A percentile compares a stretch with the other conserved stretches of the same genome.
Conservation (phyloP, 257 asterid species). For the Schizonepeta tenuifolia region DNA sequence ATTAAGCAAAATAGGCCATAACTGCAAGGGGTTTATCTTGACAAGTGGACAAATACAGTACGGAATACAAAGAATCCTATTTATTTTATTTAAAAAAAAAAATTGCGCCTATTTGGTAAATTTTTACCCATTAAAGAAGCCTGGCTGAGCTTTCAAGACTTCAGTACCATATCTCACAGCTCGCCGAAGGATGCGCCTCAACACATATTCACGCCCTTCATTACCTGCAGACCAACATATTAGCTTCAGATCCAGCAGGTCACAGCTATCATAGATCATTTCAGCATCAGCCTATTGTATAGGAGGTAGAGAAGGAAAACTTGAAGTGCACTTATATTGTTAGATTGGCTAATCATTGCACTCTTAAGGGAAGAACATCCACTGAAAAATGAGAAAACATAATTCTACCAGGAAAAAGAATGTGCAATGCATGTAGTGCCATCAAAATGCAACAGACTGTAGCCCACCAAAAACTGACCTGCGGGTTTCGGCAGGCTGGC, state of each 20-base stretch:
- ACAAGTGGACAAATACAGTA: slow-evolving; percentile 5
- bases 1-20: not conserved
- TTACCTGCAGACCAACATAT: slow-evolving; percentile 62
- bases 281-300: not conserved
- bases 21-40: not conserved
- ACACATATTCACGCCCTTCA: slow-evolving; percentile 97
- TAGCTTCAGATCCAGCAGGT: slow-evolving; percentile 13
- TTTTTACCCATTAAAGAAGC: slow-evolving; percentile 83
- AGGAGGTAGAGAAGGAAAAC: not conserved
- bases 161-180: slow-evolving; percentile 99
- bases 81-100: not conserved
- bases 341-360: not conserved
- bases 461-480: not conserved
- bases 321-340: not conserved
- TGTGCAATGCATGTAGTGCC: not conserved
- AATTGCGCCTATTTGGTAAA: not conserved
- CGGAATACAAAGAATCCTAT: not conserved
- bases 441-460: not conserved
- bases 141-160: slow-evolving; percentile 84
- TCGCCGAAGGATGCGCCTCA: slow-evolving; percentile 94
- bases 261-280: slow-evolving; percentile 21
- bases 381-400: not conserved
- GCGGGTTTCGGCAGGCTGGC: not conserved
- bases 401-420: not conserved
- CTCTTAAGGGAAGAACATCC: not conserved